These are phyloP conservation scores for Linderniella brevidens DNA, from an alignment of 257 asterid species.

Conservation along the genomic window DNA sequence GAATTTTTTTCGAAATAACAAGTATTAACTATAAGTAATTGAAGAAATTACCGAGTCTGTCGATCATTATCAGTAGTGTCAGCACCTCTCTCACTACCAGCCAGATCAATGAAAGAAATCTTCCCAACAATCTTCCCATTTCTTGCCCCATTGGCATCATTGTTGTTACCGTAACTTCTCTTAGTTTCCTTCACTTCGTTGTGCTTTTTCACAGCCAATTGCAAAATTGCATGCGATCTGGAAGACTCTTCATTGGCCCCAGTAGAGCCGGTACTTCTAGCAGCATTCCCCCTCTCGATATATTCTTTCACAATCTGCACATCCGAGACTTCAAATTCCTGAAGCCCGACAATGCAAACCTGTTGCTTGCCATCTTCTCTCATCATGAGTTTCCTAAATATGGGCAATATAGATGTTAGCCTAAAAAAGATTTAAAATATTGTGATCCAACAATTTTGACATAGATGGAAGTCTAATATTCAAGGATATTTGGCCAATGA, in stretches of 20 bases:
- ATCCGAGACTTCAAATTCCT: constrained; percentile 92
- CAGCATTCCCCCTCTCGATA: constrained; percentile 78
- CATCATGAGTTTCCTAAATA: constrained; percentile 78
- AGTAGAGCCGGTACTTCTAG: constrained; percentile 93
- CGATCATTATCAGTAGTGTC: constrained; percentile 97
- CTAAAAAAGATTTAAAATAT: neutral
- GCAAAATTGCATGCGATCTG: constrained; percentile 92
- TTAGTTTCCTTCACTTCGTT: constrained; percentile 68
- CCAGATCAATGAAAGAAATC: constrained; percentile 94
- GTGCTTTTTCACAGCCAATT: constrained; percentile 81
- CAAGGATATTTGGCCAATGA: no score
- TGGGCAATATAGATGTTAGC: neutral
- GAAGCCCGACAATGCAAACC: constrained; percentile 98
- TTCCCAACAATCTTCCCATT: constrained; percentile 82
- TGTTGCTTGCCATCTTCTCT: constrained; percentile 96
- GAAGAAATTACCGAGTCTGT: constrained; percentile 61
- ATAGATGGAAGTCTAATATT: neutral
- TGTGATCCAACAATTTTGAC: neutral
- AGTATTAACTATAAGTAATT: constrained; percentile 1
- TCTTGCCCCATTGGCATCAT: constrained; percentile 61
- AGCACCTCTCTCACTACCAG: constrained; percentile 99
- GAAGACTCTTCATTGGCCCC: constrained; percentile 99
- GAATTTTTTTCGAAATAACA: no score
- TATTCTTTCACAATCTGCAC: constrained; percentile 84
- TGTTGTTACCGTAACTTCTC: constrained; percentile 25